Evolutionary conservation across 495 filamentous ascomycete species (phyloP), one percentile per base, ranked within the genome.

Genomic region (Penicillium ucsense): DNA sequence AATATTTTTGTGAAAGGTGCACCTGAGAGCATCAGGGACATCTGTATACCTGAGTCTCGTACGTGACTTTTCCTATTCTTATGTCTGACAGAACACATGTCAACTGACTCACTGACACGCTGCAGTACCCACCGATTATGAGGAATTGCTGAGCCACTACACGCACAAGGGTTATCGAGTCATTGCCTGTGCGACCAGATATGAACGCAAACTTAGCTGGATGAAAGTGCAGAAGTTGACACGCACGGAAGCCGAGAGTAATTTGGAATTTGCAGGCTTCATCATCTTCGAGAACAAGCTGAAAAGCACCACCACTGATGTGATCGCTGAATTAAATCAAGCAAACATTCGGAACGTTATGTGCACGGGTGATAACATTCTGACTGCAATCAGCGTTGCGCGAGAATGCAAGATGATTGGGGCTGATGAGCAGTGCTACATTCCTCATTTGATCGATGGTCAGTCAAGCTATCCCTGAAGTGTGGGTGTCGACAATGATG

Each of bases 231-330:
- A 95, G 59, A 95, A 92, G 67, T 88, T 97, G 81, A 86, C 81
- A 46, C 84, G 94, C 8, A 64, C 77, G 8, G 84, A 95, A 37
- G 89, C 86, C 11, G 94, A 99, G 62, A 81, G 76, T 3, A 73
- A 82, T 48, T 75, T 99, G 4, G 78, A 86, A 11, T 96, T 99
- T 53, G 69, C 91, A 38, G 94, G 92, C 11, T 97, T 99, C 63
- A 97, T 97, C 55, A 83, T 99, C 32, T 99, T 99, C 60, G 91
- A 99, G 64, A 99, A 99, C 59, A 99, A 97, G 68, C 64, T 99
- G 51, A 99, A 99, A 64, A 79, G 84, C 12, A 84, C 76, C 33
- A 95, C 89, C 4, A 70, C 84, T 3, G 70, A 71, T 3, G 83
- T 94, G 31, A 82, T 99, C 38, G 71, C 84, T 35, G 88, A 96